Evolutionary conservation across 2,329 filamentous ascomycete genomes (phyloP), one percentile per base, ranked within the genome.

Genomic region (Bipolaris oryzae): DNA sequence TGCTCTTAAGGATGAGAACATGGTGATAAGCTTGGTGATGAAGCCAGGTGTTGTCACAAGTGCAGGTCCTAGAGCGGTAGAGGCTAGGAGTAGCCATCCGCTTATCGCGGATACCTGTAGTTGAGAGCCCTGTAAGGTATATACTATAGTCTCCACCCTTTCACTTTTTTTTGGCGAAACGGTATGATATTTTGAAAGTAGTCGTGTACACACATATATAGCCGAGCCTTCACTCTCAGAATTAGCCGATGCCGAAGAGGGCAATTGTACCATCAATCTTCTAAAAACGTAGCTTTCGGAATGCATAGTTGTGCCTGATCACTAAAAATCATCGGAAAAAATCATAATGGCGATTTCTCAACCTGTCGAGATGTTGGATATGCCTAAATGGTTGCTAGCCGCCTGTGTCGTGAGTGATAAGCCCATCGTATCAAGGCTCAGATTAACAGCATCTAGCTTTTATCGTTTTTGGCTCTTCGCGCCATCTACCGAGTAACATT

Each of bases 401-500:
- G 44, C 21, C 13, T n/a, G 18, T 11, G 2, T 21, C 10, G 44
- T 37, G 16, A 47, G 44, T 34, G 33, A 25, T n/a, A 2, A 35
- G 21, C 18, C 1, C 33, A 5, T 25, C 7, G 7, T 47, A 15
- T 6, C 21, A 35, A 9, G 7, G 3, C 3, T 15, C 6, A 15
- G 7, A 37, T 33, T 47, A 20, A 47, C 10, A 37, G 10, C 7
- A n/a, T n/a, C 16, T 18, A 47, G 44, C 3, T 37, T 6, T 3
- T 37, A 5, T 23, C 20, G 5, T 47, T 35, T 18, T 7, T 47
- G 2, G 5, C 37, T 11, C 33, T 47, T 15, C 44, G 44, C 18
- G 33, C 44, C 31, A n/a, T 62, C 16, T 69, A 69, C 41, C 64
- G 67, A 44, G 37, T 57, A 13, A 60, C 56, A 23, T 25, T 66